Evolutionary conservation across 495 filamentous ascomycete genomes (phyloP).

Genomic region (Neurospora sp.): DNA sequence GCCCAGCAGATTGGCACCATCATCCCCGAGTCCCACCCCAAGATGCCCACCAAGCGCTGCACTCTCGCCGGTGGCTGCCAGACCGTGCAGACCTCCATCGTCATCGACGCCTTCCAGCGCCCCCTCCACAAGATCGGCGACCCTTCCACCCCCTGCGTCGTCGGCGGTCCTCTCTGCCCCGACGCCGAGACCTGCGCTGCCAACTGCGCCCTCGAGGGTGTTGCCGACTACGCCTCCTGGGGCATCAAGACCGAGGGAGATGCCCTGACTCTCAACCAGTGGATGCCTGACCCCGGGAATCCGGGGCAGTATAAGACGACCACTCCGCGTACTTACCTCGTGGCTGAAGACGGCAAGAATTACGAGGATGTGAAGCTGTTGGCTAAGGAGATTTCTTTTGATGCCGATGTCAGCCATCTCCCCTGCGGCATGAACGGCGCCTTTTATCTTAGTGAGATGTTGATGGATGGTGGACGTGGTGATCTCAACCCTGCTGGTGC

Average conservation of each 20-base stretch:
- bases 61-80: slow-evolving; percentile 42
- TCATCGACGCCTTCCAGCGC: slow-evolving; percentile 43
- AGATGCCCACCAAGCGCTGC: slow-evolving; percentile 48
- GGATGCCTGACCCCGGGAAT: slow-evolving; percentile 31
- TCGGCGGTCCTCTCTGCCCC: slow-evolving; percentile 47
- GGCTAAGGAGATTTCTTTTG: slow-evolving; percentile 57
- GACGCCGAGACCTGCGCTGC: slow-evolving; percentile 34
- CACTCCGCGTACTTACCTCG: slow-evolving; percentile 53
- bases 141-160: slow-evolving; percentile 21
- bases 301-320: slow-evolving; percentile 31
- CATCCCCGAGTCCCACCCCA: slow-evolving; percentile 38
- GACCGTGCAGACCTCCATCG: slow-evolving; percentile 40
- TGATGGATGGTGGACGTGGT: slow-evolving; percentile 48
- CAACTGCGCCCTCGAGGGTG: slow-evolving; percentile 44
- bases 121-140: slow-evolving; percentile 13
- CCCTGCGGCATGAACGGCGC: slow-evolving; percentile 67
- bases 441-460: slow-evolving; percentile 59
- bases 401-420: slow-evolving; percentile 54
- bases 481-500: slow-evolving; percentile 57
- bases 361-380: slow-evolving; percentile 53
- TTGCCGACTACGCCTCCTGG: slow-evolving; percentile 31
- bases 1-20: slow-evolving; percentile 16
- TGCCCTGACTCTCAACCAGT: slow-evolving; percentile 44
- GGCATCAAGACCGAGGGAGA: slow-evolving; percentile 38
- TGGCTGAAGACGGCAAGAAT: slow-evolving; percentile 35